Percentiles rank a stretch among this genome's conserved stretches.
Evolutionary conservation across 345 rosid species (phyloP).

Genomic region (Camelina laxa): DNA sequence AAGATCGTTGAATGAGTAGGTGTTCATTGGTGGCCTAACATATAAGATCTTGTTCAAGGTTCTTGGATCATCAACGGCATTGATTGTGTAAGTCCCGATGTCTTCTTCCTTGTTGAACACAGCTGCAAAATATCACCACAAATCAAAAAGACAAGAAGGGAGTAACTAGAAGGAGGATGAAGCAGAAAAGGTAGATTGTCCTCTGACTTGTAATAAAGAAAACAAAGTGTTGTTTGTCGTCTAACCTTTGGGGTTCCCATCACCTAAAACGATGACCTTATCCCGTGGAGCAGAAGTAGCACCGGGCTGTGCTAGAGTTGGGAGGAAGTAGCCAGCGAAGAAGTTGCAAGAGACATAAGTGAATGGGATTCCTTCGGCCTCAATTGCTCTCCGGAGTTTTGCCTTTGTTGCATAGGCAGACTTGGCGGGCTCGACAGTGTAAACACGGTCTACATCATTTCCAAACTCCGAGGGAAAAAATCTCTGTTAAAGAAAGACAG

Average conservation of each 20-base stretch:
- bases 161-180: background rate
- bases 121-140: constrained; percentile 36
- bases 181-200: too few species aligned
- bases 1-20: constrained; percentile 59
- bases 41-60: constrained; percentile 62
- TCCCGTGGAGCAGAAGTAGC: constrained; percentile 56
- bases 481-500: constrained; percentile 41
- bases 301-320: constrained; percentile 51
- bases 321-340: constrained; percentile 54
- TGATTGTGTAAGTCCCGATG: constrained; percentile 56
- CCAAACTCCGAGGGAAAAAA: constrained; percentile 70
- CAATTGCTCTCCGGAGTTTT: constrained; percentile 48
- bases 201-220: background rate
- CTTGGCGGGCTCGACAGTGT: constrained; percentile 59
- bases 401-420: constrained; percentile 50
- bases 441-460: constrained; percentile 57
- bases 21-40: constrained; percentile 56
- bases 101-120: constrained; percentile 60
- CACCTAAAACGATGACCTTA: constrained; percentile 55
- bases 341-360: constrained; percentile 56
- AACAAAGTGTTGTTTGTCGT: background rate
- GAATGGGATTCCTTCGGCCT: constrained; percentile 56
- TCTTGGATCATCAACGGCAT: constrained; percentile 60
- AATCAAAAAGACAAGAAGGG: background rate
- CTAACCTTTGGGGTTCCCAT: constrained; percentile 64